Evolutionary conservation across 139 green algal species (phyloP).

Genomic region (Gonium pectorale): DNA sequence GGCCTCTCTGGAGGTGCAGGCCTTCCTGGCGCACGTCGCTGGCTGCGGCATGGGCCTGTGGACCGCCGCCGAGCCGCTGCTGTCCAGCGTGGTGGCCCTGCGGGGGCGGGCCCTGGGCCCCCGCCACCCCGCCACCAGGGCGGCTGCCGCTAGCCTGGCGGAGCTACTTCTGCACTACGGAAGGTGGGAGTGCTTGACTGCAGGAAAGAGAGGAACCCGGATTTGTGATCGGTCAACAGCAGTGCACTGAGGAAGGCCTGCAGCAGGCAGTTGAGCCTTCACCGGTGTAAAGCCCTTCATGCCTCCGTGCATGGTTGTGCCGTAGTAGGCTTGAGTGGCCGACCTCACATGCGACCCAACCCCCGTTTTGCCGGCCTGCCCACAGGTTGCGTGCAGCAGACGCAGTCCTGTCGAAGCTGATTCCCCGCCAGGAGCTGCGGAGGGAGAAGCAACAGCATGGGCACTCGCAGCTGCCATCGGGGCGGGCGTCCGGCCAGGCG

Average conservation of each 20-base stretch:
- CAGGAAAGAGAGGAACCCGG: no score
- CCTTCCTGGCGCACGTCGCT: conserved; percentile 22
- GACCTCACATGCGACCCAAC: no score
- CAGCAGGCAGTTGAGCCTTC: no score
- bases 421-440: not conserved
- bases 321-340: no score
- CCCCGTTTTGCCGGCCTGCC: no score
- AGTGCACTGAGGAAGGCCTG: no score
- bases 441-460: not conserved
- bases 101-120: not conserved
- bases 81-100: not conserved
- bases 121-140: not conserved
- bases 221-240: no score
- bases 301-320: no score
- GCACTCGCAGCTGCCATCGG: not conserved
- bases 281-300: no score
- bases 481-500: no score
- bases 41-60: not conserved
- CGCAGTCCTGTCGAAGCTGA: not conserved
- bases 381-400: conserved; percentile 14
- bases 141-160: not conserved
- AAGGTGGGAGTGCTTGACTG: not conserved
- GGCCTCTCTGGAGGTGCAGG: conserved; percentile 14
- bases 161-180: conserved; percentile 1
- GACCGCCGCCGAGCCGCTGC: conserved; percentile 29